These are phyloP conservation scores for Cyclocybe cylindracea DNA, from an alignment of 768 basidiomycete species.

Conservation along the genomic window DNA sequence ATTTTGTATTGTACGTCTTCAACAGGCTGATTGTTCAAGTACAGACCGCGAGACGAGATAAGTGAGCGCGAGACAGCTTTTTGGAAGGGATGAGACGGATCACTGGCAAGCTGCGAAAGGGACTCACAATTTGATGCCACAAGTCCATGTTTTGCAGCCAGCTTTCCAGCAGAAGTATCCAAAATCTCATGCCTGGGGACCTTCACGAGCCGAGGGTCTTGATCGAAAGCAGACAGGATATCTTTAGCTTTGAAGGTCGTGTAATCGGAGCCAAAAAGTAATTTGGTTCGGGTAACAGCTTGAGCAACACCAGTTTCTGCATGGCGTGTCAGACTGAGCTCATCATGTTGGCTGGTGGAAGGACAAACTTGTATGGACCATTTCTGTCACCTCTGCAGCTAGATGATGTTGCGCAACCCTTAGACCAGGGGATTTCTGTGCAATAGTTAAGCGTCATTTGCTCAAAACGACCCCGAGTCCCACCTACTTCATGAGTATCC, in stretches of 20 bases:
- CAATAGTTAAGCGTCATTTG: not conserved
- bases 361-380: constrained; percentile 43
- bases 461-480: not conserved
- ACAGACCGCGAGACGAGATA: constrained; percentile 65
- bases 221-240: constrained; percentile 59
- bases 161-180: constrained; percentile 54
- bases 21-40: constrained; percentile 66
- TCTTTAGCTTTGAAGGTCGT: constrained; percentile 52
- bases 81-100: constrained; percentile 4
- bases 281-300: constrained; percentile 43
- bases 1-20: constrained; percentile 49
- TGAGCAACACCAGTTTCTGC: constrained; percentile 38
- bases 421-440: constrained; percentile 41
- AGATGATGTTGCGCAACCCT: constrained; percentile 49
- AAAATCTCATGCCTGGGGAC: constrained; percentile 52
- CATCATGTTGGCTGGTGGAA: not conserved
- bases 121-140: constrained; percentile 66
- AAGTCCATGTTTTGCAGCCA: constrained; percentile 61
- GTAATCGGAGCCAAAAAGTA: constrained; percentile 46
- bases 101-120: not conserved
- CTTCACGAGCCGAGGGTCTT: constrained; percentile 66
- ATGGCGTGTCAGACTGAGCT: constrained; percentile 4
- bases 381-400: constrained; percentile 54
- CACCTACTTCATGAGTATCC: constrained; percentile 54
- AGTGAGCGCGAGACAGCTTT: constrained; percentile 68